Base-by-base conservation (phyloP, 1,284 basidiomycete genomes). In the Cutaneotrichosporon sp. region DNA sequence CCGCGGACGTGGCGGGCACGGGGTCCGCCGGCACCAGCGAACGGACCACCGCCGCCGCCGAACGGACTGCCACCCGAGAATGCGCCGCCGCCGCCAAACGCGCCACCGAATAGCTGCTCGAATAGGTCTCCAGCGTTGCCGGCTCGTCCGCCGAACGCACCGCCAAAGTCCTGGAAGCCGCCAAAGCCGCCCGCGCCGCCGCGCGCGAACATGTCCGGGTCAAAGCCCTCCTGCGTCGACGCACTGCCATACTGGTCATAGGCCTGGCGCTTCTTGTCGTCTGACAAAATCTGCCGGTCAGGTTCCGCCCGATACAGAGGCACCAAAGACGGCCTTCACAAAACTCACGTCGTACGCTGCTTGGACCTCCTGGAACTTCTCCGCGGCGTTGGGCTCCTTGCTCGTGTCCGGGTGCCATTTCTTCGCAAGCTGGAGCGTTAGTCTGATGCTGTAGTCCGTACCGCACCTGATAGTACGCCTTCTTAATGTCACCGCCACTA, bases 351-450 rank as follows among this genome's bases (percentile, higher is more conserved):
- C 96, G 77, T 97, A 99, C 10, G 96, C 96, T 63, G 85, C 82
- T 74, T 98, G 96, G 55, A 99, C 97, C 74, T 98, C 93, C 30
- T 94, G 83, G 74, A 98, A 99, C 70, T 89, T 89, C 59, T 90
- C 89, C 66, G 90, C 87, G 0, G 94, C 90, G 45, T 81, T 81
- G 65, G 88, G 86, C 72, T 97, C 92, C 56, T 92, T 89, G 77
- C 92, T 97, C 18, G 92, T 92, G 69, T 99, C 96, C 0, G 96
- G 96, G 76, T 99, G 96, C 70, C 86, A 97, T 79, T 97, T 96
- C 58, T 96, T 88, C 26, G 96, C 96, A 60, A 99, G 86, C 89
- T 97, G 66, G 43, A 30, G 26, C 52, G 36, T 51, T 15, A 58
- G 51, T 30, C 14, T 9, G 10, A 3, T 8, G 2, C 14, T 5